These are phyloP conservation scores for Adenanthera pavonina DNA, from an alignment of 306 rosid genomes.

Conservation along the genomic window DNA sequence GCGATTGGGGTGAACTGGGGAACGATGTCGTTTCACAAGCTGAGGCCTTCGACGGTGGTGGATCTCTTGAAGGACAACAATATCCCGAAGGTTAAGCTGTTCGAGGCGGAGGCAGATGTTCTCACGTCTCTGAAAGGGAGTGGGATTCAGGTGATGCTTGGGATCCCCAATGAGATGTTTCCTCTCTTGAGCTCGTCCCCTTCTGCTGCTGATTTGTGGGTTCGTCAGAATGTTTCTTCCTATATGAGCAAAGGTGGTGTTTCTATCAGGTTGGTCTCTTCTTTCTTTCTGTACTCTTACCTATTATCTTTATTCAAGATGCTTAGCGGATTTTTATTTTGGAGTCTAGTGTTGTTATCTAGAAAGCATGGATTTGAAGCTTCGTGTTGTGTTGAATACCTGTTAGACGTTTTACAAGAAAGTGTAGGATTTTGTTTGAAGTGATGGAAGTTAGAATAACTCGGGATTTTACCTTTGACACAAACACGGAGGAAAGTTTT, in stretches of 20 bases:
- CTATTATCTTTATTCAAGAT: neutral
- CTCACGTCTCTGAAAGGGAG: constrained; percentile 68
- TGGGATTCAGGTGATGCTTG: constrained; percentile 86
- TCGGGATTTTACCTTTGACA: neutral
- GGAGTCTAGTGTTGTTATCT: neutral
- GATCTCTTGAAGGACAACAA: constrained; percentile 70
- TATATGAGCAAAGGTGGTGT: constrained; percentile 74
- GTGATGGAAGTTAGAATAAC: constrained; percentile 2
- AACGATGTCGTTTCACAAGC: constrained; percentile 65
- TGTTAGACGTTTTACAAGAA: neutral
- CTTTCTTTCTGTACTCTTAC: neutral
- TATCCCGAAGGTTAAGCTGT: constrained; percentile 81
- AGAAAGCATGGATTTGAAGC: neutral
- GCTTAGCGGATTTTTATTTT: neutral
- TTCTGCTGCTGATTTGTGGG: constrained; percentile 78
- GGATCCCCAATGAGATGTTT: constrained; percentile 88
- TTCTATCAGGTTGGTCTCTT: constrained; percentile 73
- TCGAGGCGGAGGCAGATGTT: constrained; percentile 74
- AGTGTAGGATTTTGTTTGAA: constrained; percentile 29
- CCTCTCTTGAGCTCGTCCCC: constrained; percentile 66
- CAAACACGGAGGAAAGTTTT: neutral
- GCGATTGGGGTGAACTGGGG: constrained; percentile 95
- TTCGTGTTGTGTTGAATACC: neutral
- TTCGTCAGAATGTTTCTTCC: constrained; percentile 74
- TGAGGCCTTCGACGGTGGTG: constrained; percentile 81